Evolutionary conservation across 768 basidiomycete genomes (phyloP).

Genomic region (Pluteus cervinus): DNA sequence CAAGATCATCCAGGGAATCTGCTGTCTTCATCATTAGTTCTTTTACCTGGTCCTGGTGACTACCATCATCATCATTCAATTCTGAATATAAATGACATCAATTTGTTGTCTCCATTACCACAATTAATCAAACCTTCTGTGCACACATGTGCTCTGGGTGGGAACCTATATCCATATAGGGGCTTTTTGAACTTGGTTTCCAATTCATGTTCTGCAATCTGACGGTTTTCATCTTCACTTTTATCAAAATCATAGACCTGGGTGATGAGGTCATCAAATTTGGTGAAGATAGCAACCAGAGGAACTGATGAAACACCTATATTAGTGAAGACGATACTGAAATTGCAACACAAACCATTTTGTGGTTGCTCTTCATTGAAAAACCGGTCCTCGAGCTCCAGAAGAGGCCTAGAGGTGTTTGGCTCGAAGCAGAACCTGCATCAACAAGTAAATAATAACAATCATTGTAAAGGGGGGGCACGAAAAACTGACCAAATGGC

Average conservation of each 20-base stretch:
- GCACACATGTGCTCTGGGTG: no score
- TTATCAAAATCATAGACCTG: constrained; percentile 13
- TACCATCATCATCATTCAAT: constrained; percentile 10
- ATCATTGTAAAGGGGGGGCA: background rate
- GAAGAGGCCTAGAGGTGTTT: constrained; percentile 18
- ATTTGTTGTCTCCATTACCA: background rate
- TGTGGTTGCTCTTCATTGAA: constrained; percentile 19
- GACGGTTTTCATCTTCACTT: constrained; percentile 4
- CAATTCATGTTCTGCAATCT: no score
- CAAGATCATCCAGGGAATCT: constrained; percentile 10
- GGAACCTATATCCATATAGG: no score
- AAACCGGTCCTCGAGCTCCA: constrained; percentile 21
- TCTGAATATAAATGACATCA: constrained; percentile 12
- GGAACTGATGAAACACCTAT: constrained; percentile 21
- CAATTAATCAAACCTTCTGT: no score
- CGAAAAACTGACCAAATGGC: constrained; percentile 27
- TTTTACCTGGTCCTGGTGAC: no score
- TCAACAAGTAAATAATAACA: background rate
- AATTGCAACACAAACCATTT: constrained; percentile 15
- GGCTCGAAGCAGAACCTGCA: constrained; percentile 33
- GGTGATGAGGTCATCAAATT: constrained; percentile 24
- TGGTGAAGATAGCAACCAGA: constrained; percentile 31
- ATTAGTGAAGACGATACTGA: background rate
- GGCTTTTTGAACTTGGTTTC: no score
- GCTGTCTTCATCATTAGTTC: constrained; percentile 14